These are phyloP conservation scores for Penicillium atrosanguineum DNA, from an alignment of 495 filamentous ascomycete genomes.

Conservation along the genomic window DNA sequence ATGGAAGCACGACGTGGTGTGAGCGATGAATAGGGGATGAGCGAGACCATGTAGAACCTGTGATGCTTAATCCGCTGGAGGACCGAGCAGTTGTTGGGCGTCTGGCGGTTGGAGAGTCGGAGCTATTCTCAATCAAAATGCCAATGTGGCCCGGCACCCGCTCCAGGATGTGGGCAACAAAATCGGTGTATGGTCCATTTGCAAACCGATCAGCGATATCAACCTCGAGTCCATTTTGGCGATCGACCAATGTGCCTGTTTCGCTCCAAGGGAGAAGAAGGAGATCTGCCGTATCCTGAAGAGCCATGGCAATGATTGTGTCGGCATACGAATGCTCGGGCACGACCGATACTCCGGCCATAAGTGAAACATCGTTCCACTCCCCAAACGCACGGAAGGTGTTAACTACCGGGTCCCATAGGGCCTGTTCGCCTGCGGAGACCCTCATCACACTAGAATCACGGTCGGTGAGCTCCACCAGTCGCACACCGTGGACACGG, in stretches of 20 bases:
- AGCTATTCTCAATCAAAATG: conserved; percentile 76
- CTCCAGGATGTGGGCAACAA: conserved; percentile 62
- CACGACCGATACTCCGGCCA: conserved; percentile 73
- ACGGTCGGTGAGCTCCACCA: conserved; percentile 89
- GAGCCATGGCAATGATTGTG: conserved; percentile 64
- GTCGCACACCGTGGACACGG: conserved; percentile 79
- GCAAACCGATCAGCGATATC: conserved; percentile 29
- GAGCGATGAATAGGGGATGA: conserved; percentile 53
- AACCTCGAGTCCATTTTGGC: conserved; percentile 29
- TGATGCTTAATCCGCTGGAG: conserved; percentile 56
- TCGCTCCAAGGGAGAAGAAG: conserved; percentile 91
- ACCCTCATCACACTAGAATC: conserved; percentile 95
- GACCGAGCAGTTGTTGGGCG: conserved; percentile 38
- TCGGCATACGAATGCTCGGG: conserved; percentile 78
- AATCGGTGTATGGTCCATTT: conserved; percentile 56
- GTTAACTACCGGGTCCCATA: conserved; percentile 85
- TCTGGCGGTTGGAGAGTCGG: conserved; percentile 12
- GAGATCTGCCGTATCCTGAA: conserved; percentile 70
- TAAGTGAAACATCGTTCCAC: conserved; percentile 79
- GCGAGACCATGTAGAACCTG: conserved; percentile 44
- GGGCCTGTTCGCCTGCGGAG: conserved; percentile 74
- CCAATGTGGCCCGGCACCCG: conserved; percentile 65
- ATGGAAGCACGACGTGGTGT: conserved; percentile 87
- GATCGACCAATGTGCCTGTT: conserved; percentile 69
- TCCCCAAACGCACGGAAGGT: conserved; percentile 86